Base-by-base conservation (phyloP, 345 rosid genomes). In the Cardamine chenopodiifolia region DNA sequence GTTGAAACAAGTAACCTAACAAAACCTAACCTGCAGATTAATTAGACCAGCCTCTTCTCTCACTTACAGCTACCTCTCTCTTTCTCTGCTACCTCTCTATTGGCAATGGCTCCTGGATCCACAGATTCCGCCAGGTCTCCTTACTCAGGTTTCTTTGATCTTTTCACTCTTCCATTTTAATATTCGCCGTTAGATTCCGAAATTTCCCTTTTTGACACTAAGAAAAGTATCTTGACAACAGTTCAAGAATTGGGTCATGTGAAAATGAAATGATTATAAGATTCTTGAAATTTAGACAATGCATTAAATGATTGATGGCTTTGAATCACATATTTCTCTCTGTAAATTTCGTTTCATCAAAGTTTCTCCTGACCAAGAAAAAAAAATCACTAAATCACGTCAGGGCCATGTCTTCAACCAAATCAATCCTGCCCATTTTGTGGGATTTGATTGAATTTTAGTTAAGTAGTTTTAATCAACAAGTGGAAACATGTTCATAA, bases 101-200 rank as follows among this genome's bases (percentile, higher is more conserved):
- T 54, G 22, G 19, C 70, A 54, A 62, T 76, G 79, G 42, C 79
- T 62, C 54, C 63, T 53, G 59, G 70, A 69, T 69, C 79, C 17
- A 32, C 75, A 9, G 79, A 62, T 53, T 45, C 75, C 11, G 1
- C 70, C 1, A 62, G 42, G 49, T 68, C 74, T 9, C 74, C 48
- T 17, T 76, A 70, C 59, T 62, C 79, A 76, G 79, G 79, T 76
- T 76, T 57, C 11, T 69, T 76, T 56, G 18, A 42, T 42, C 0
- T 61, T 18, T 54, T 39, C 12, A 10, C 13, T 42, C 31, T 50
- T 74, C 60, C 60, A n/a, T 49, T 45, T 12, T 12, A 6, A 0
- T 8, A 10, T 20, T 15, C 48, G 5, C 23, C 34, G 0, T 29
- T 22, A 10, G 37, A 32, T 47, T 32, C 2, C 4, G 0, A 34